These are phyloP conservation scores for Arthrobotrys megalospora DNA, from an alignment of 2,329 filamentous ascomycete genomes.

Conservation along the genomic window DNA sequence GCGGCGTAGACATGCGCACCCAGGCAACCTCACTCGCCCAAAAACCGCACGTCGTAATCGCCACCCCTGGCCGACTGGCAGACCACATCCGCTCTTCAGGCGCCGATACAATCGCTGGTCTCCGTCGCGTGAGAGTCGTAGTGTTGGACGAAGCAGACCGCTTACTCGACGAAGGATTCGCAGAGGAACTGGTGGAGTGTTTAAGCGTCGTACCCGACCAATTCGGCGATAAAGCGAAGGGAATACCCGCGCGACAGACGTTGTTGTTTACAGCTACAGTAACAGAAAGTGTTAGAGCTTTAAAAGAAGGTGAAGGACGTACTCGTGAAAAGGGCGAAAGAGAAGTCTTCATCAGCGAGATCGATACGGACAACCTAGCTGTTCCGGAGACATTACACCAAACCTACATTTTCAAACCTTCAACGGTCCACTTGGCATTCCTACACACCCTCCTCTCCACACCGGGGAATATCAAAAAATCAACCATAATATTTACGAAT, in stretches of 20 bases:
- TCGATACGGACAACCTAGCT: conserved; percentile 81
- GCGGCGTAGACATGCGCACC: conserved; percentile 90
- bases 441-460: conserved; percentile 90
- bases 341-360: conserved; percentile 89
- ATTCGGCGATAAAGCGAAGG: conserved; percentile 71
- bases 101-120: conserved; percentile 86
- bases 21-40: conserved; percentile 88
- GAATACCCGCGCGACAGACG: conserved; percentile 79
- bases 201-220: conserved; percentile 79
- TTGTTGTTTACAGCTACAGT: conserved; percentile 96
- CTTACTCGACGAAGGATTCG: conserved; percentile 73
- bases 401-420: conserved; percentile 87
- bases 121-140: conserved; percentile 84
- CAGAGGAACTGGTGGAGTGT: conserved; percentile 88
- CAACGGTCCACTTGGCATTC: conserved; percentile 95
- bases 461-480: conserved; percentile 80
- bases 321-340: conserved; percentile 78
- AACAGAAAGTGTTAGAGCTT: conserved; percentile 88
- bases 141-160: conserved; percentile 97
- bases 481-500: conserved; percentile 94
- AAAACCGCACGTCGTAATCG: conserved; percentile 91
- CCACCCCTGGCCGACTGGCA: conserved; percentile 91
- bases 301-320: conserved; percentile 76
- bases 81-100: conserved; percentile 94
- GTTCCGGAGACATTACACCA: conserved; percentile 86